These are phyloP conservation scores for Maudiozyma turicensis DNA, from an alignment of 805 yeast species.

Conservation along the genomic window DNA sequence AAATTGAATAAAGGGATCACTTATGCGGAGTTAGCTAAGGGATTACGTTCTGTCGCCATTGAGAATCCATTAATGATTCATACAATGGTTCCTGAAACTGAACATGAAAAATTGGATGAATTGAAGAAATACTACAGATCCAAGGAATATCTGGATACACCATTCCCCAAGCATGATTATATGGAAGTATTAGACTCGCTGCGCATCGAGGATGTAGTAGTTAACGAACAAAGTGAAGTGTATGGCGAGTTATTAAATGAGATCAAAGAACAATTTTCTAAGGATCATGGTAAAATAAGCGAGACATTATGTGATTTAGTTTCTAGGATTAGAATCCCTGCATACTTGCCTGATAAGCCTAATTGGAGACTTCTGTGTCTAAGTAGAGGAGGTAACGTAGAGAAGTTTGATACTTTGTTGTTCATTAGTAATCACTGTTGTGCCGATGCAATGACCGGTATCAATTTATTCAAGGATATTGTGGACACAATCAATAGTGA, in stretches of 20 bases:
- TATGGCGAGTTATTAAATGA: slow-evolving; percentile 5
- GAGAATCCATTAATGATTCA: slow-evolving; percentile 16
- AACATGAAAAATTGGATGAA: slow-evolving; percentile 13
- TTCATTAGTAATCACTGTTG: slow-evolving; percentile 20
- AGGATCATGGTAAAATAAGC: slow-evolving; percentile 9
- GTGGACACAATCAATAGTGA: slow-evolving; percentile 4
- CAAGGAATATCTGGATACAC: slow-evolving; percentile 13
- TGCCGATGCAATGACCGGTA: slow-evolving; percentile 19
- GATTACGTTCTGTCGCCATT: slow-evolving; percentile 12
- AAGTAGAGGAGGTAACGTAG: slow-evolving; percentile 1
- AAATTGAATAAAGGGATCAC: slow-evolving; percentile 10
- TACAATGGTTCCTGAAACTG: slow-evolving; percentile 11
- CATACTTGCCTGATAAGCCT: slow-evolving; percentile 11
- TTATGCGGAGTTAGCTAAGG: slow-evolving; percentile 4
- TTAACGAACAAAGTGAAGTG: slow-evolving; percentile 15
- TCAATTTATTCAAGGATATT: slow-evolving; percentile 18
- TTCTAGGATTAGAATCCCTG: slow-evolving; percentile 11
- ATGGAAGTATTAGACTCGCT: slow-evolving; percentile 13
- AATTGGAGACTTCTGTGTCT: slow-evolving; percentile 20
- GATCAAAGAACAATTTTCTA: slow-evolving; percentile 6
- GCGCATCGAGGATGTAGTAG: slow-evolving; percentile 12
- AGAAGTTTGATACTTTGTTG: slow-evolving; percentile 4
- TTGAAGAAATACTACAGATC: slow-evolving; percentile 13
- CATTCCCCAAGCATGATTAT: slow-evolving; percentile 18
- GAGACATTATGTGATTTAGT: slow-evolving; percentile 9